Conservation (phyloP, 2,329 filamentous ascomycete species). For the Coniella lustricola region DNA sequence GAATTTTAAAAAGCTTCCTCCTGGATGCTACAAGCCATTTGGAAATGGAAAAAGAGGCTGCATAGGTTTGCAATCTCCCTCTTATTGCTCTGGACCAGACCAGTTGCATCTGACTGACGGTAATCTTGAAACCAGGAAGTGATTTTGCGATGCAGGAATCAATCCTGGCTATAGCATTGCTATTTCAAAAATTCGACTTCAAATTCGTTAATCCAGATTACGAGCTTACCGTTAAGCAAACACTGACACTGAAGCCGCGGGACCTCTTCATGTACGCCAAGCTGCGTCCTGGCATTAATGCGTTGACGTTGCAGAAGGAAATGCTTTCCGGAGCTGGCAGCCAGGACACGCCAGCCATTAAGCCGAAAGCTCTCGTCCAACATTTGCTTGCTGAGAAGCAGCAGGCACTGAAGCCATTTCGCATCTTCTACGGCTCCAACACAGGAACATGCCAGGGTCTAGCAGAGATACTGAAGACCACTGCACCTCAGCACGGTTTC, state of each 20-base stretch:
- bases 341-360: background rate
- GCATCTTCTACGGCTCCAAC: constrained; percentile 50
- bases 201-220: constrained; percentile 34
- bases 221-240: constrained; percentile 34
- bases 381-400: background rate
- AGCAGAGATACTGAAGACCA: constrained; percentile 40
- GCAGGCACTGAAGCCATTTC: constrained; percentile 36
- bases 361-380: too few relatives aligned
- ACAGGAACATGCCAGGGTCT: constrained; percentile 51
- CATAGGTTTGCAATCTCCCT: constrained; percentile 24
- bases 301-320: background rate
- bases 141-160: constrained; percentile 38
- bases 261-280: constrained; percentile 17
- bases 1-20: constrained; percentile 20
- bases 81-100: background rate
- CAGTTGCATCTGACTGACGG: background rate
- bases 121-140: constrained; percentile 19
- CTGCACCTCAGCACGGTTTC: constrained; percentile 42
- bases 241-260: constrained; percentile 37
- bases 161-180: constrained; percentile 32
- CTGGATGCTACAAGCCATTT: constrained; percentile 32
- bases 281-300: background rate
- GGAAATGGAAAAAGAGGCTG: constrained; percentile 36
- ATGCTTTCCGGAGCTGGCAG: background rate
- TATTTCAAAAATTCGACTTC: constrained; percentile 39